Base-by-base conservation (phyloP, 371 early-diverging fungal genomes). In the Rhizopus delemar region DNA sequence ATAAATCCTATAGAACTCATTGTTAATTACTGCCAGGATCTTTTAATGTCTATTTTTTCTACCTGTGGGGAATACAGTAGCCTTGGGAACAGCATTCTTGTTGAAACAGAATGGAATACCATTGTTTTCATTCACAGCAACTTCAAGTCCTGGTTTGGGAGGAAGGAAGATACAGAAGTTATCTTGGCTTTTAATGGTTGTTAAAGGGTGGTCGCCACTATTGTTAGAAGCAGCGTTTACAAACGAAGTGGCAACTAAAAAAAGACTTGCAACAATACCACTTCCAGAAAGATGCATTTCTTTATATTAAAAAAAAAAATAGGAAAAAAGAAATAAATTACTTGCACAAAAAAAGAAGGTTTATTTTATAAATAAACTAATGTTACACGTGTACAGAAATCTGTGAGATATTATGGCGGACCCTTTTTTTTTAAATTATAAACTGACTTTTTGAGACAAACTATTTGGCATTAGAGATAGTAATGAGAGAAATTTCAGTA, bases 131-230 rank as follows among this genome's bases (percentile, higher is more conserved):
- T 82, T 73, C 15, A 67, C 60, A 9, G 83, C 80, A 36, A 83
- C 75, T 35, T 73, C 77, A 7, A 81, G 71, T 55, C 85, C 85
- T 29, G 83, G 76, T 57, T 74, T 63, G 33, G 85, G 85, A 33
- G 85, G 85, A 32, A 85, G 68, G 70, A 85, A 85, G 46, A 85
- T 64, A 65, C 85, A 85, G 62, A 80, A 80, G 41, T 73, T 69
- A 13, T 53, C 36, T 38, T 63, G 69, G 36, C 70, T 70, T n/a
- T 69, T 31, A 46, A 77, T 59, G 7, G 62, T 48, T 16, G 65
- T 69, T 22, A 54, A 41, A 45, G 60, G 62, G 8, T 54, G 51
- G 31, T 46, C 29, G 11, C 39, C 41, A 28, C 57, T 39, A n/a
- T 35, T 52, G 29, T 50, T 28, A 43, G 57, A 41, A 39, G 53